These are phyloP conservation scores for Coffea eugenioides DNA, from an alignment of 257 asterid species.

Conservation along the genomic window DNA sequence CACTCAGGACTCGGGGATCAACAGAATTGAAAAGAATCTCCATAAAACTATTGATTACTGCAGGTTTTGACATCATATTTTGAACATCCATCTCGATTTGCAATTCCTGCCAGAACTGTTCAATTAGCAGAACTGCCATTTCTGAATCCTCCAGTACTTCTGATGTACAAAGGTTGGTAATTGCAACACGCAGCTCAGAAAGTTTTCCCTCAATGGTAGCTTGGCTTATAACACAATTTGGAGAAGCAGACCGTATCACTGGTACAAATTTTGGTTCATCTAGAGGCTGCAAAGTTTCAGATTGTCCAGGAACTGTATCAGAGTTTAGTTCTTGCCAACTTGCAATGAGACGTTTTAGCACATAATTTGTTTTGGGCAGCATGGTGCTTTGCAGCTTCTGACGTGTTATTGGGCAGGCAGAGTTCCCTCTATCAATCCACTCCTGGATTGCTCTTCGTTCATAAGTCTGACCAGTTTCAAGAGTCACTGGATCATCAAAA, in stretches of 20 bases:
- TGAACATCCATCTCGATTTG: conserved; percentile 31
- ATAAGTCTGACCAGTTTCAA: conserved; percentile 82
- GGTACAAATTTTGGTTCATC: conserved; percentile 23
- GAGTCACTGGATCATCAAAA: conserved; percentile 79
- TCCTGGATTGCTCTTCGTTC: conserved; percentile 78
- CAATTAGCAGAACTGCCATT: conserved; percentile 54
- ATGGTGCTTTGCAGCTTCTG: conserved; percentile 49
- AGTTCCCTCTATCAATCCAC: conserved; percentile 75
- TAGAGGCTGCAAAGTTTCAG: conserved; percentile 15
- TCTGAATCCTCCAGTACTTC: conserved; percentile 66
- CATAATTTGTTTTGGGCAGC: conserved; percentile 74
- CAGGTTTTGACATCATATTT: conserved; percentile 58
- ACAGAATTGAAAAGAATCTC: conserved; percentile 70
- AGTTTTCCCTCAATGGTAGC: conserved; percentile 45
- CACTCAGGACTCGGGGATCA: conserved; percentile 46
- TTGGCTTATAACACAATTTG: conserved; percentile 50
- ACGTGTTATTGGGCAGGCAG: conserved; percentile 82
- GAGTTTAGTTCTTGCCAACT: conserved; percentile 62
- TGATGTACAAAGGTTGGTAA: conserved; percentile 59
- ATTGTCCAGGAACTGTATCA: conserved; percentile 10
- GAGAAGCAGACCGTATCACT: conserved; percentile 33
- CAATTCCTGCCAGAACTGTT: conserved; percentile 43
- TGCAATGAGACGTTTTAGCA: conserved; percentile 79
- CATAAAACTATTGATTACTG: conserved; percentile 61
- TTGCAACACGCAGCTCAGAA: conserved; percentile 51